Base-by-base conservation (phyloP, 192 early-diverging fungal genomes). In the Gamsiella multidivaricata region DNA sequence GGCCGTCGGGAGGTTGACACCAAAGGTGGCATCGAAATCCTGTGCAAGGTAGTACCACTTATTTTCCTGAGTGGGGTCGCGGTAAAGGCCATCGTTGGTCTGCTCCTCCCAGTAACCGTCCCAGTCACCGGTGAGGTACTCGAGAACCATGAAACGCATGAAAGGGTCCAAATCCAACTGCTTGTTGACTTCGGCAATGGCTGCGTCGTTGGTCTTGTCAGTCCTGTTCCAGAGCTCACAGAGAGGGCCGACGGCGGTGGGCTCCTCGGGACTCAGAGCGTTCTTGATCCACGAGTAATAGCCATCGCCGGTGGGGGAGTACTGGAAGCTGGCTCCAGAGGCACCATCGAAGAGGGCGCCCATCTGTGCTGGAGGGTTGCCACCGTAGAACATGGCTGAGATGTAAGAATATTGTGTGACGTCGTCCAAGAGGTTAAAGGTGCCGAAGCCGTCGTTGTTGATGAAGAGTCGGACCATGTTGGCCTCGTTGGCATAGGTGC, bases 21-120 rank as follows among this genome's bases (percentile, higher is more conserved):
- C 84, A 55, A 85, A 85, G 29, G 84, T 85, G 39, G 73, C 84
- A 42, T 85, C 84, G 45, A 79, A 85, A 45, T 85, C 84, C 60
- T 85, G 84, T 4, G 59, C 81, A 9, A 85, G 51, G 54, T 75
- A 85, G 50, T 70, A 82, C 70, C 79, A 81, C 36, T 70, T 74
- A 32, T 81, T 65, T 14, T 62, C 70, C 45, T 74, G 69, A 15
- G 59, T 64, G 26, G 66, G 56, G 29, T 85, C 84, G 18, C 72
- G 79, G 59, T 82, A 85, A 18, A 82, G 79, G 61, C 81, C 84
- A 53, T 70, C 67, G 54, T 85, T 85, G 42, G 73, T 80, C 39
- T 85, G 81, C 11, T 33, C 17, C 66, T 68, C 67, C 84, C 84
- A 85, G 63, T 85, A 85, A 31, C 65, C 84, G 53, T 85, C 84